phyloP scores from a whole-genome alignment of 225 moss, liverwort and hornwort genomes.

The Straminergon stramineum region DNA sequence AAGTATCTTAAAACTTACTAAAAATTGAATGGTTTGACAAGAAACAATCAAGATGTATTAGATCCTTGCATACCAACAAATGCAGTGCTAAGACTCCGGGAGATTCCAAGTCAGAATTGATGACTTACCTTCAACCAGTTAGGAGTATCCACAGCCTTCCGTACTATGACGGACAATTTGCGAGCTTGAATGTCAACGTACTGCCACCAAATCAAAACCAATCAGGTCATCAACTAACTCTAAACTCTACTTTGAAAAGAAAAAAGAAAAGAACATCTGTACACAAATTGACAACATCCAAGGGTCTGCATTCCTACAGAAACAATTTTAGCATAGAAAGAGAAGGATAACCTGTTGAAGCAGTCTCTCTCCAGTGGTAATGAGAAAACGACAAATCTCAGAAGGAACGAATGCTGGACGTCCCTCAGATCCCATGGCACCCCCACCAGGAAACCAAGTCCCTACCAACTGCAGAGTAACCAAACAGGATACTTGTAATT shows the following conservation, averaged over 20 bases:
- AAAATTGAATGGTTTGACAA: background rate
- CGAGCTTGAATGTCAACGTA: slow-evolving; percentile 92
- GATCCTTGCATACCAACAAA: background rate
- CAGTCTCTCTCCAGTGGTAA: slow-evolving; percentile 76
- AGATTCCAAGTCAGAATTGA: background rate
- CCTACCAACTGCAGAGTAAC: slow-evolving; percentile 57
- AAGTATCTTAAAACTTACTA: background rate
- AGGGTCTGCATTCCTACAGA: background rate
- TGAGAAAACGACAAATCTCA: slow-evolving; percentile 86
- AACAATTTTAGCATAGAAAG: background rate
- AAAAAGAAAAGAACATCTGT: background rate
- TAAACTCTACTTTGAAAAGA: background rate
- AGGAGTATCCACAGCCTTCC: slow-evolving; percentile 98
- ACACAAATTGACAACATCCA: background rate
- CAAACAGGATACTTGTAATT: background rate
- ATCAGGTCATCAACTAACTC: background rate
- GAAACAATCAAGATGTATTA: background rate
- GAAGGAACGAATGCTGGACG: slow-evolving; percentile 96
- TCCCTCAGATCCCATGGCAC: slow-evolving; percentile 90
- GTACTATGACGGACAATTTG: slow-evolving; percentile 69
- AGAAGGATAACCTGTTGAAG: slow-evolving; percentile 64
- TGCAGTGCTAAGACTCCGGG: background rate
- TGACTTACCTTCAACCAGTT: slow-evolving; percentile 81
- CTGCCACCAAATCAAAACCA: slow-evolving; percentile 32
- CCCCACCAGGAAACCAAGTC: slow-evolving; percentile 91